Percentiles rank a stretch among this genome's conserved stretches.
Evolutionary conservation across 495 filamentous ascomycete genomes (phyloP).

Genomic region (Penicillium alfredii): DNA sequence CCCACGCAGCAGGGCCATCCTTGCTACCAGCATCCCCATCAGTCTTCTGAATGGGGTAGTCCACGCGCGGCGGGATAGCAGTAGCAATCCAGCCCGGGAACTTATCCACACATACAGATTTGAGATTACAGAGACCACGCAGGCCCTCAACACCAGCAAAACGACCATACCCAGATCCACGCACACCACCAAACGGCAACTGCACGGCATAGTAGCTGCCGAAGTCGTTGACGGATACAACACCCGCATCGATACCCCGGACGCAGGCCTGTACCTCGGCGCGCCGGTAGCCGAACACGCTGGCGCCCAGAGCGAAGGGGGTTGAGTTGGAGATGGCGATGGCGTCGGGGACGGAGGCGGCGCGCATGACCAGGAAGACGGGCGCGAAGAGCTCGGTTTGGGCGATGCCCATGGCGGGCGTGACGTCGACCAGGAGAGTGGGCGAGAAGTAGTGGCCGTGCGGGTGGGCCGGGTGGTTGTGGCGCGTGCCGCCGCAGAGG

Average conservation of each 20-base stretch:
- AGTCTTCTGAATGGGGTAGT: constrained; percentile 64
- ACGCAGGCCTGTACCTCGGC: constrained; percentile 54
- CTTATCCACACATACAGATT: constrained; percentile 76
- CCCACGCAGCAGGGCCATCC: constrained; percentile 50
- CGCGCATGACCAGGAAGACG: constrained; percentile 75
- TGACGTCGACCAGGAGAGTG: constrained; percentile 84
- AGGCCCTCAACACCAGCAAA: constrained; percentile 92
- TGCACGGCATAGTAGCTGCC: constrained; percentile 86
- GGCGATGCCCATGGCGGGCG: constrained; percentile 70
- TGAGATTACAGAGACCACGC: constrained; percentile 74
- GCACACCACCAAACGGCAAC: constrained; percentile 84
- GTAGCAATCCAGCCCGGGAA: constrained; percentile 55
- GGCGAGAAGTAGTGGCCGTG: constrained; percentile 87
- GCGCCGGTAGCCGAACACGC: constrained; percentile 64
- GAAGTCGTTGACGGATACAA: constrained; percentile 94
- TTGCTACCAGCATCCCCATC: constrained; percentile 35
- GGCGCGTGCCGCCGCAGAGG: constrained; percentile 72
- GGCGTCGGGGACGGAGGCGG: constrained; percentile 52
- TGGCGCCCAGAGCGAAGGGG: constrained; percentile 69
- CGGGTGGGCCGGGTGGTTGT: constrained; percentile 61
- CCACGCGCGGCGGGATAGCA: constrained; percentile 67
- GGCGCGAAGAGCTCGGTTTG: constrained; percentile 90
- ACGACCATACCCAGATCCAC: constrained; percentile 83
- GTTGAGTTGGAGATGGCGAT: constrained; percentile 72
- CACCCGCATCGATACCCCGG: constrained; percentile 67